Evolutionary conservation across 768 basidiomycete genomes (phyloP), one percentile per base, ranked within the genome.

Genomic region (Boletus rufocinnamomeus): DNA sequence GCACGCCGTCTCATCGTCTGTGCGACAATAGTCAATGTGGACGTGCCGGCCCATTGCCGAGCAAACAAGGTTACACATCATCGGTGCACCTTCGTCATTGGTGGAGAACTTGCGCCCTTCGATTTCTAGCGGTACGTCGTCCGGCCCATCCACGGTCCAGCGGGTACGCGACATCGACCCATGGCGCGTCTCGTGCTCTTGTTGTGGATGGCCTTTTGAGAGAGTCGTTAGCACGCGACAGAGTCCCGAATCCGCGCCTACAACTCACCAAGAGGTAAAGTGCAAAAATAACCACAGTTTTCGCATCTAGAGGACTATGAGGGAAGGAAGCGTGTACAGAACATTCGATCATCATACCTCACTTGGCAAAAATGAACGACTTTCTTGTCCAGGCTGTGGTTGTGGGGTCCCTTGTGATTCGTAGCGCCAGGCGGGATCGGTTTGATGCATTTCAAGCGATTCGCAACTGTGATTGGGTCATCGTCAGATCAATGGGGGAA

Each of bases 51-150:
- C 30, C 30, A 30, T 30, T 30, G 80, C 71, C 1, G 77, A 75
- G 60, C 84, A 87, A 30, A 83, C 67, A 21, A 85, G 73, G 47
- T 77, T 85, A 63, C 86, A 86, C 75, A 86, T 76, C 82, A 86
- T 83, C 0, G 85, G 85, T 0, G 83, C 84, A 9, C 85, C 84
- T 44, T 82, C 81, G 52, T 84, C 83, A 23, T 78, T 76, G 0
- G 79, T 61, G 17, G 77, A 81, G 65, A 84, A 87, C 57, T 76
- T 81, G 56, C 78, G 78, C 3, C 85, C 85, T 56, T 80, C 78
- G 3, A 86, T 70, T 60, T 87, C 86, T 1, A 85, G 55, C 2
- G 72, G 67, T 2, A 74, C 76, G n/a, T 77, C 82, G 10, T 84
- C 80, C 2, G 78, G 77, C 1, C 80, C 81, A 52, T 85, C 83